Evolutionary conservation across 2,329 filamentous ascomycete genomes (phyloP).

Genomic region (Cladophialophora carrionii): DNA sequence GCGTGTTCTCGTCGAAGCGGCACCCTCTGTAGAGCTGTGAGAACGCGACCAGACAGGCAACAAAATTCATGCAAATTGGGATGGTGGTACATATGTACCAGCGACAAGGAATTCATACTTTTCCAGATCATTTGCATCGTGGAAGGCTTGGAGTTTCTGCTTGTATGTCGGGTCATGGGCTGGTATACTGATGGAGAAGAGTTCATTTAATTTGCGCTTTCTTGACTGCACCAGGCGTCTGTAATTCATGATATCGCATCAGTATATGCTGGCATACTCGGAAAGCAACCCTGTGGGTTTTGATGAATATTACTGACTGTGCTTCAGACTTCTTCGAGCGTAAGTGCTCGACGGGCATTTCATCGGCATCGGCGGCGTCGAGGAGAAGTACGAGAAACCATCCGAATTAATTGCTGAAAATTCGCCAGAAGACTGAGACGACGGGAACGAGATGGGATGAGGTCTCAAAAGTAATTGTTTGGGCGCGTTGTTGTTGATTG

Average conservation of each 20-base stretch:
- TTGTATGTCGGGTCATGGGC: conserved; percentile 60
- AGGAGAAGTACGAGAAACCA: conserved; percentile 47
- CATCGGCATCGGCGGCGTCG: conserved; percentile 29
- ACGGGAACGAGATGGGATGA: conserved; percentile 50
- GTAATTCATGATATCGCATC: conserved; percentile 45
- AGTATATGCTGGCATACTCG: conserved; percentile 41
- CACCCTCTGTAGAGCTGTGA: conserved; percentile 53
- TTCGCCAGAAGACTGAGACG: conserved; percentile 44
- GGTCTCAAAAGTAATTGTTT: conserved; percentile 52
- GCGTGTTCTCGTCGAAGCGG: conserved; percentile 60
- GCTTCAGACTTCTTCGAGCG: conserved; percentile 56
- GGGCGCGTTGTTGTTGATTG: conserved; percentile 46
- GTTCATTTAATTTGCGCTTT: conserved; percentile 87
- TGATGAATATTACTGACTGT: conserved; percentile 50
- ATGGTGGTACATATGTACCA: conserved; percentile 16
- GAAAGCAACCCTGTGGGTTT: conserved; percentile 38
- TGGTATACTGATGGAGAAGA: conserved; percentile 72
- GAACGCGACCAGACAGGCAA: conserved; percentile 18
- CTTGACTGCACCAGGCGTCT: conserved; percentile 71
- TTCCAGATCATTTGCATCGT: conserved; percentile 61
- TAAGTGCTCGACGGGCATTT: conserved; percentile 50
- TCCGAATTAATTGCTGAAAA: conserved; percentile 55
- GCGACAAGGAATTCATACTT: conserved; percentile 53
- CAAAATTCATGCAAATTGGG: conserved; percentile 18
- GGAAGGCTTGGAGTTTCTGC: conserved; percentile 57